Conservation (phyloP, 2,329 filamentous ascomycete species). For the Didymella lethalis region DNA sequence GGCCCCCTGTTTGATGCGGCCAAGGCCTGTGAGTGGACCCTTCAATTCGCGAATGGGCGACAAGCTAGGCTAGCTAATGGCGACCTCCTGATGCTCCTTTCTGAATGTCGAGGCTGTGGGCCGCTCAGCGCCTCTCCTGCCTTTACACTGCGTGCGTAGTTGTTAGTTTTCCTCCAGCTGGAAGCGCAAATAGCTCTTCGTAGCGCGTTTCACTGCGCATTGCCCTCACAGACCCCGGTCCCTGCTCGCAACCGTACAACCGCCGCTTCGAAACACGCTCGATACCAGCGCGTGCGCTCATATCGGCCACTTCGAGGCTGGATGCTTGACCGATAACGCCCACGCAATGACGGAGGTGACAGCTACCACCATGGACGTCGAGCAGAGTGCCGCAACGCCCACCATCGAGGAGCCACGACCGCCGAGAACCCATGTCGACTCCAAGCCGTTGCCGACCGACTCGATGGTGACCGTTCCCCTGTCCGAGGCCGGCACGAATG, state of each 20-base stretch:
- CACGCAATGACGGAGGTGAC: slow-evolving; percentile 24
- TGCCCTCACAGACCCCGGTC: slow-evolving; percentile 16
- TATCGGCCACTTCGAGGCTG: slow-evolving; percentile 14
- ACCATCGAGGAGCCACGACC: slow-evolving; percentile 30
- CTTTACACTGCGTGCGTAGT: slow-evolving; percentile 11
- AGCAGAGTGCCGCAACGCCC: slow-evolving; percentile 8
- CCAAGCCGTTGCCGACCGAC: slow-evolving; percentile 59
- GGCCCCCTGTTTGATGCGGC: slow-evolving; percentile 20
- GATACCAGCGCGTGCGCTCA: slow-evolving; percentile 14
- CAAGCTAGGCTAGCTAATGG: slow-evolving; percentile 22
- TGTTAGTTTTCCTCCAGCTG: slow-evolving; percentile 11
- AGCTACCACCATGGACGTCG: slow-evolving; percentile 35
- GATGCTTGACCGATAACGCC: slow-evolving; percentile 25
- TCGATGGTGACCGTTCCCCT: slow-evolving; percentile 81
- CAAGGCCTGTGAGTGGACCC: slow-evolving; percentile 22
- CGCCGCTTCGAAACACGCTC: slow-evolving; percentile 19
- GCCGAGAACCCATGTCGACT: slow-evolving; percentile 39
- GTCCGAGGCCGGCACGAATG: slow-evolving; percentile 63
- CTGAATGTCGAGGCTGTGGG: slow-evolving; percentile 18
- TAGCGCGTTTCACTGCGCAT: slow-evolving; percentile 24
- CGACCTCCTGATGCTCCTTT: slow-evolving; percentile 27
- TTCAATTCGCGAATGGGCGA: slow-evolving; percentile 23
- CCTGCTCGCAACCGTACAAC: slow-evolving; percentile 7
- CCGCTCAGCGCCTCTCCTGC: slow-evolving; percentile 20
- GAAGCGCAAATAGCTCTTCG: slow-evolving; percentile 10